Conservation (phyloP, 108 stramenopile genomes). For the Fragilaria radians region DNA sequence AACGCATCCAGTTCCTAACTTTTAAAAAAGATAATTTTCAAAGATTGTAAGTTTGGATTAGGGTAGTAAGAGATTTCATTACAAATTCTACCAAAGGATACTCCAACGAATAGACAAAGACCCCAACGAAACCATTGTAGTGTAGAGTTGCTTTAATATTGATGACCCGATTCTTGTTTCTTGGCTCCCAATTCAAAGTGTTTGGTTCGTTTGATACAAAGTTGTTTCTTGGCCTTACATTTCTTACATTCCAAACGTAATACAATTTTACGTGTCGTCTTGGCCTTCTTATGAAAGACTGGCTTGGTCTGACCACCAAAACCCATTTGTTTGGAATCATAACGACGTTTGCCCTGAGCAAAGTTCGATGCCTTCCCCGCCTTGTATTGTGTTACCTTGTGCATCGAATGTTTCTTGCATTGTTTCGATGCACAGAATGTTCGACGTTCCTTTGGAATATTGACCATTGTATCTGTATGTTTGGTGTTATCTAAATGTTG, state of each 20-base stretch:
- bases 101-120: too few relatives aligned
- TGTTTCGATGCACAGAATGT: slow-evolving; percentile 97
- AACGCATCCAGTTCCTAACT: too few relatives aligned
- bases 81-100: too few relatives aligned
- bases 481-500: too few relatives aligned
- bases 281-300: slow-evolving; percentile 99
- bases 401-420: slow-evolving; percentile 96
- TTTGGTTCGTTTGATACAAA: slow-evolving; percentile 98
- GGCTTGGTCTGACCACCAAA: slow-evolving; percentile 99
- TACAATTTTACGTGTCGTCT: slow-evolving; percentile 99
- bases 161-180: slow-evolving; percentile 93
- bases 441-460: slow-evolving; percentile 98
- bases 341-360: slow-evolving; percentile 99
- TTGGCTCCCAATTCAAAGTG: slow-evolving; percentile 99
- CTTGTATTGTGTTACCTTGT: slow-evolving; percentile 99
- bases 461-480: slow-evolving; percentile 98
- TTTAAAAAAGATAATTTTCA: too few relatives aligned
- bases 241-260: slow-evolving; percentile 99
- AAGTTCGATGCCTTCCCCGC: slow-evolving; percentile 99
- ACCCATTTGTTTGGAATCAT: slow-evolving; percentile 99
- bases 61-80: too few relatives aligned
- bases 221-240: slow-evolving; percentile 99
- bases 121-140: too few relatives aligned
- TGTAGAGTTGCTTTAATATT: too few relatives aligned
- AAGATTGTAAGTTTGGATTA: too few relatives aligned